phyloP scores from a whole-genome alignment of 2,329 filamentous ascomycete genomes.

The Cladophialophora bantiana region DNA sequence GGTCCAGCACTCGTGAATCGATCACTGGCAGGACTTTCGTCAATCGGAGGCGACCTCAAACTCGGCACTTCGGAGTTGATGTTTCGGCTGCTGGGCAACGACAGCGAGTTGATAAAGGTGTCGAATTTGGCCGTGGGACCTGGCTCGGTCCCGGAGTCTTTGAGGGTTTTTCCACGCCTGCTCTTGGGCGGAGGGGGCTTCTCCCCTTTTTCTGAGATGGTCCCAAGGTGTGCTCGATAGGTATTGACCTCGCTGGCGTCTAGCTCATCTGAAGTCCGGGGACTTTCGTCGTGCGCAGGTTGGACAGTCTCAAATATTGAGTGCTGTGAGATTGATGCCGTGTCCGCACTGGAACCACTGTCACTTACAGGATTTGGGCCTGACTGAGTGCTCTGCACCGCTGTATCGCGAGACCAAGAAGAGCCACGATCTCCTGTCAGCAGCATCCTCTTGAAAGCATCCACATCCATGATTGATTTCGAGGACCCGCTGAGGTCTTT shows the following conservation, averaged over 20 bases:
- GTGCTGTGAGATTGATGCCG: slow-evolving; percentile 65
- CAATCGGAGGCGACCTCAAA: slow-evolving; percentile 40
- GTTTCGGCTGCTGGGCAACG: slow-evolving; percentile 18
- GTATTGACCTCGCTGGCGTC: slow-evolving; percentile 62
- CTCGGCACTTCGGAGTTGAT: slow-evolving; percentile 17
- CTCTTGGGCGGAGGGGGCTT: slow-evolving; percentile 77
- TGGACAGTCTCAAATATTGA: slow-evolving; percentile 63
- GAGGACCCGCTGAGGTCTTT: slow-evolving; percentile 35
- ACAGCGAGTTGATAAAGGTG: slow-evolving; percentile 35
- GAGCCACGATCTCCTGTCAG: slow-evolving; percentile 71
- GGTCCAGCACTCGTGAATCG: background rate
- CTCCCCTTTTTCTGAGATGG: slow-evolving; percentile 59
- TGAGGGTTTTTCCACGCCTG: slow-evolving; percentile 78
- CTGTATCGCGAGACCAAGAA: slow-evolving; percentile 37
- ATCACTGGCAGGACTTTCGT: slow-evolving; percentile 35
- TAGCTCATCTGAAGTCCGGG: slow-evolving; percentile 66
- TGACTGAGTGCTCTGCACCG: slow-evolving; percentile 34
- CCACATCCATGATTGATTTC: slow-evolving; percentile 70
- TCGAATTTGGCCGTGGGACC: slow-evolving; percentile 31
- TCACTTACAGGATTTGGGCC: slow-evolving; percentile 43
- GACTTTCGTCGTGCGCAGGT: slow-evolving; percentile 57
- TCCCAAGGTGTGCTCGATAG: slow-evolving; percentile 49
- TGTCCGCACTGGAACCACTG: slow-evolving; percentile 63
- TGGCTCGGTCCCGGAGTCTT: slow-evolving; percentile 41
- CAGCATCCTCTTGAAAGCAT: slow-evolving; percentile 77